Conservation (phyloP, 2,329 filamentous ascomycete genomes). For the Epichloe sp. region DNA sequence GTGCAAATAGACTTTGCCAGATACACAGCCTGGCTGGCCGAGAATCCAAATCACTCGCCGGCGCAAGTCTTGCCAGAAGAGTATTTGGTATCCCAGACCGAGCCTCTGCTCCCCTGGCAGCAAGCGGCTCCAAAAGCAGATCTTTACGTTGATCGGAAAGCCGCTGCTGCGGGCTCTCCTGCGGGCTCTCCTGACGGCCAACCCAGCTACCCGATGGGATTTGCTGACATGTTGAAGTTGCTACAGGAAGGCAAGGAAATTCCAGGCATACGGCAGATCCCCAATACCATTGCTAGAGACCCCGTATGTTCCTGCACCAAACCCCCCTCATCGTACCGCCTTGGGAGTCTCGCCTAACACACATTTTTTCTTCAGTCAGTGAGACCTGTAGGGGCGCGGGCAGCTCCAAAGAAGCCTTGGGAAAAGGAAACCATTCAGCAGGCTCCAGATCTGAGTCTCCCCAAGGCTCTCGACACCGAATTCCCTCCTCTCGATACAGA, state of each 20-base stretch:
- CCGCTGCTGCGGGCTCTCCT: constrained; percentile 8
- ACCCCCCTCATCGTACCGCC: neutral
- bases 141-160: constrained; percentile 29
- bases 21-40: constrained; percentile 52
- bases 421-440: constrained; percentile 41
- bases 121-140: constrained; percentile 34
- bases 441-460: constrained; percentile 9
- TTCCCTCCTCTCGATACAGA: constrained; percentile 23
- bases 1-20: constrained; percentile 48
- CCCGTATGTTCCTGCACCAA: constrained; percentile 35
- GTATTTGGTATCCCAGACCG: constrained; percentile 10
- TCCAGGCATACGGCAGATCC: constrained; percentile 78
- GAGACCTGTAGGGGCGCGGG: constrained; percentile 33
- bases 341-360: neutral
- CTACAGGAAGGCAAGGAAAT: constrained; percentile 73
- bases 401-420: constrained; percentile 57
- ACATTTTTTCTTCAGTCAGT: constrained; percentile 22
- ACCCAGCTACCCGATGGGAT: constrained; percentile 67
- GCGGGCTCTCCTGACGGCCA: constrained; percentile 21
- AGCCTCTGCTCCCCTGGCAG: constrained; percentile 30
- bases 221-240: constrained; percentile 74
- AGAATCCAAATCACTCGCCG: constrained; percentile 18
- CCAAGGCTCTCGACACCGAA: constrained; percentile 19
- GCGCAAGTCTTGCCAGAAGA: constrained; percentile 25
- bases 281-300: constrained; percentile 61